These are phyloP conservation scores for Macrophomina tecta DNA, from an alignment of 2,329 filamentous ascomycete species.

Conservation along the genomic window DNA sequence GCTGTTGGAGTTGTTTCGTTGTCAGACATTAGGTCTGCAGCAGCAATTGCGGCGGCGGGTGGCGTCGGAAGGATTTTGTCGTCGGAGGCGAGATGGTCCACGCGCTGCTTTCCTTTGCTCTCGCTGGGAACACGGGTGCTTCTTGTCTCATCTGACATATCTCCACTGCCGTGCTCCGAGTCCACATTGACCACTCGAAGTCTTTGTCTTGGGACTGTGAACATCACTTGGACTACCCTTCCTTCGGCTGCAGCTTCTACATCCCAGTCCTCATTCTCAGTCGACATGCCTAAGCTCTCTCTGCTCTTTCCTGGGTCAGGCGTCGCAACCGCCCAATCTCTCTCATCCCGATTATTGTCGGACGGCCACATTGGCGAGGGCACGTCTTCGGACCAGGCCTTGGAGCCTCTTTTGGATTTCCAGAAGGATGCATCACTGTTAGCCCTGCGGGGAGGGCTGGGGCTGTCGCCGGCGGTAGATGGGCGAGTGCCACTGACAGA, in stretches of 20 bases:
- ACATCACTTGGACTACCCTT: constrained; percentile 70
- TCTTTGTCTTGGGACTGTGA: constrained; percentile 87
- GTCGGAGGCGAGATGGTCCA: background rate
- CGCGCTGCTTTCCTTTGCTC: constrained; percentile 20
- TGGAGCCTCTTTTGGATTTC: constrained; percentile 48
- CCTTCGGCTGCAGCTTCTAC: constrained; percentile 55
- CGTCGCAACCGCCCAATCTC: constrained; percentile 39
- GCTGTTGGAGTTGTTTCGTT: background rate
- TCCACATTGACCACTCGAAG: constrained; percentile 80
- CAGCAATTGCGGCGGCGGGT: background rate
- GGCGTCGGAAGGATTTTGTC: background rate
- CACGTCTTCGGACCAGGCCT: constrained; percentile 48
- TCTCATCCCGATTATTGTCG: constrained; percentile 38
- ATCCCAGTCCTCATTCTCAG: constrained; percentile 53
- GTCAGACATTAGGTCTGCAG: constrained; percentile 2
- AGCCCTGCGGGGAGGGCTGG: constrained; percentile 45
- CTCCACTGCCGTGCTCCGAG: background rate
- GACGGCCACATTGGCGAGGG: constrained; percentile 50
- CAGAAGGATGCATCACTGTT: constrained; percentile 53
- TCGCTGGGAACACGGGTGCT: background rate
- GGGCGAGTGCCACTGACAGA: constrained; percentile 8
- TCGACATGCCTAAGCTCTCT: constrained; percentile 33
- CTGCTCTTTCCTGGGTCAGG: constrained; percentile 26
- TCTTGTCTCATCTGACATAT: constrained; percentile 16
- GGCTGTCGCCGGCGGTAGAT: background rate